Evolutionary conservation across 129 eudicot genomes (phyloP).

Genomic region (Lactuca saligna): DNA sequence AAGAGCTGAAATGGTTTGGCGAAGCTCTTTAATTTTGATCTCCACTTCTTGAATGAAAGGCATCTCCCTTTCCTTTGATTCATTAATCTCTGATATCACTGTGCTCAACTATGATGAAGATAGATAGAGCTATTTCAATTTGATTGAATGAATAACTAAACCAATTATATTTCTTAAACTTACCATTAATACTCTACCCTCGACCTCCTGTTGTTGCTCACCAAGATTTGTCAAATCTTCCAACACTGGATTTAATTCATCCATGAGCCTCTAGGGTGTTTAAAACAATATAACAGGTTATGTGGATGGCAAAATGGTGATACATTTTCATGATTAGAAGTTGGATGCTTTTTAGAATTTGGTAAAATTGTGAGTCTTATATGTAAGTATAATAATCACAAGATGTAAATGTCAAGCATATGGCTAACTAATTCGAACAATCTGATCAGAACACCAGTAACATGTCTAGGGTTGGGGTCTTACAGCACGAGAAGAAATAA

Average conservation of each 20-base stretch:
- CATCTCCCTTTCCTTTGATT: constrained; percentile 69
- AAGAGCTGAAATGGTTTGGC: constrained; percentile 53
- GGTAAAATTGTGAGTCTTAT: too few species aligned
- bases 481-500: background rate
- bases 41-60: constrained; percentile 70
- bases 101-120: constrained; percentile 46
- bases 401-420: too few species aligned
- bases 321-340: too few species aligned
- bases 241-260: constrained; percentile 37
- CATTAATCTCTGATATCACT: constrained; percentile 58
- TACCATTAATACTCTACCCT: constrained; percentile 57
- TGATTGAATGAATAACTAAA: background rate
- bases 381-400: background rate
- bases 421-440: background rate
- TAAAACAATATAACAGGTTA: background rate
- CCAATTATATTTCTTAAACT: constrained; percentile 8
- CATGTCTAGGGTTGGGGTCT: too few species aligned
- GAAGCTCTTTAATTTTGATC: constrained; percentile 60
- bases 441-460: background rate
- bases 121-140: background rate
- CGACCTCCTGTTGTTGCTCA: constrained; percentile 47
- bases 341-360: too few species aligned
- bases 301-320: too few species aligned
- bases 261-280: constrained; percentile 46
- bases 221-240: constrained; percentile 52